Percentiles rank a stretch among this genome's conserved stretches.
Evolutionary conservation across 2,329 filamentous ascomycete genomes (phyloP).

Genomic region (Sporothrix humicola): DNA sequence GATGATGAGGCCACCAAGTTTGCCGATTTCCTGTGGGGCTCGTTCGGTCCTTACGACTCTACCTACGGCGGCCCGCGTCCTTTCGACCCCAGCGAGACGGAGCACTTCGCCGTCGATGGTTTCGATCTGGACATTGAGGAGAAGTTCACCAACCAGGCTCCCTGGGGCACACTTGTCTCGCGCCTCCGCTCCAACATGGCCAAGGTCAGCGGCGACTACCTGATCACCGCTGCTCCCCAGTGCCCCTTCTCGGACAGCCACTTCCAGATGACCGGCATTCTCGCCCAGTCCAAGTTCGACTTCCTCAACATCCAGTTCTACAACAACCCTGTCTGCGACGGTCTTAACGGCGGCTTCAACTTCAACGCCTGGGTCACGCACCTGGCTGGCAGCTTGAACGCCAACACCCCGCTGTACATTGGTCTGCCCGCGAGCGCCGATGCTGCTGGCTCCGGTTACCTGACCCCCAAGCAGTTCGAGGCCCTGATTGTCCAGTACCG

Average conservation of each 20-base stretch:
- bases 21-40: constrained; percentile 48
- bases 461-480: constrained; percentile 36
- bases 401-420: constrained; percentile 48
- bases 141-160: constrained; percentile 38
- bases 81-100: constrained; percentile 47
- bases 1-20: constrained; percentile 44
- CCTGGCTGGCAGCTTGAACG: constrained; percentile 44
- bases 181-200: constrained; percentile 37
- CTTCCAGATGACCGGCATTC: constrained; percentile 53
- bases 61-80: constrained; percentile 48
- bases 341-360: constrained; percentile 46
- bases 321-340: constrained; percentile 53
- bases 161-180: constrained; percentile 35
- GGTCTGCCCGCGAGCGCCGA: constrained; percentile 46
- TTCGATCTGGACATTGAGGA: constrained; percentile 59
- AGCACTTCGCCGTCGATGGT: constrained; percentile 54
- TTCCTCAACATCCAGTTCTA: constrained; percentile 55
- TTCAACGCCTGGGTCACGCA: constrained; percentile 47
- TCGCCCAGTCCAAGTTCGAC: constrained; percentile 49
- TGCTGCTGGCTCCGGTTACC: constrained; percentile 42
- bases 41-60: constrained; percentile 47
- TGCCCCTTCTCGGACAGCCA: constrained; percentile 49
- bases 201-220: constrained; percentile 44
- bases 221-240: constrained; percentile 56
- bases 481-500: constrained; percentile 41